phyloP scores from a whole-genome alignment of 2,329 filamentous ascomycete species.

The Pyrenophora tritici-repentis region DNA sequence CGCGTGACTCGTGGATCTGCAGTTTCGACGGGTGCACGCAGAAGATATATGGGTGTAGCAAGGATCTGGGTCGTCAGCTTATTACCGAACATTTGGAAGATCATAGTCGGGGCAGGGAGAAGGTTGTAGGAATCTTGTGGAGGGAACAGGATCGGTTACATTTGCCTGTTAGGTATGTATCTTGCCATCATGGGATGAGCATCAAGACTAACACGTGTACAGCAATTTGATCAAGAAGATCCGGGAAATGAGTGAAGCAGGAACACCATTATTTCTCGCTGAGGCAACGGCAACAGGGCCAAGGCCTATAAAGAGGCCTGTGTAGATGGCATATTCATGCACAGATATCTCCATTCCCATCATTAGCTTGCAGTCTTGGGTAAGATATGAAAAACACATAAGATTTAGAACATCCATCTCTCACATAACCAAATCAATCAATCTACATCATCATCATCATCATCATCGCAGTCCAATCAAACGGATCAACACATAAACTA shows the following conservation, averaged over 20 bases:
- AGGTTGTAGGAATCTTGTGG: conserved; percentile 57
- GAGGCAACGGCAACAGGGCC: background rate
- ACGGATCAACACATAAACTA: too few relatives aligned
- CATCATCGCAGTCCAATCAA: too few relatives aligned
- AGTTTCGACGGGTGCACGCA: conserved; percentile 67
- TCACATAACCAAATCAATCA: too few relatives aligned
- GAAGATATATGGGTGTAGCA: conserved; percentile 66
- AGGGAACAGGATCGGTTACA: conserved; percentile 54
- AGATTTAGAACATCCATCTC: too few relatives aligned
- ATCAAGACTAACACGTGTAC: background rate
- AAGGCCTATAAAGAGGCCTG: conserved; percentile 18
- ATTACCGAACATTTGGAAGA: conserved; percentile 66
- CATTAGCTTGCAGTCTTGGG: too few relatives aligned
- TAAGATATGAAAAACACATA: too few relatives aligned
- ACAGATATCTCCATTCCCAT: too few relatives aligned
- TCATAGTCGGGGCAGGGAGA: conserved; percentile 63
- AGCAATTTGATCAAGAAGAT: conserved; percentile 55
- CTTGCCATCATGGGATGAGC: too few relatives aligned
- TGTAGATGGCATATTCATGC: conserved; percentile 1
- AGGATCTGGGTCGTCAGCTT: conserved; percentile 58
- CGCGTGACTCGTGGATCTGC: conserved; percentile 69
- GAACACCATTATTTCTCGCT: conserved; percentile 33
- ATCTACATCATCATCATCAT: too few relatives aligned
- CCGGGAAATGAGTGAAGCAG: conserved; percentile 47
- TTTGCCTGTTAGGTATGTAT: conserved; percentile 48